Conservation (phyloP, 2,329 filamentous ascomycete species). For the Penicillium capsulatum region DNA sequence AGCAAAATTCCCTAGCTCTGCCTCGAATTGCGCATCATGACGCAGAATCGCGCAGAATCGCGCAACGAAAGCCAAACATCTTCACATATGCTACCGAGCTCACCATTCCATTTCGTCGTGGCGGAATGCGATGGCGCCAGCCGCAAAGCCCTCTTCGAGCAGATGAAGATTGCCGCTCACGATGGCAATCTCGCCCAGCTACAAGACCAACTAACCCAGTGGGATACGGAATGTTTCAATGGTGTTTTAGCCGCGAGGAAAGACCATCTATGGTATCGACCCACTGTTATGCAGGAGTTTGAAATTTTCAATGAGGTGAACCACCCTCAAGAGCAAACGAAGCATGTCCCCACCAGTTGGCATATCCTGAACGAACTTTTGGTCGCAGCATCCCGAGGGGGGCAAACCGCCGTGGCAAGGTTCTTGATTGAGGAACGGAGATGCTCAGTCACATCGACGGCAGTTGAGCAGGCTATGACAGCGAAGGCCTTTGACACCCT, state of each 20-base stretch:
- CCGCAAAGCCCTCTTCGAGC: not conserved
- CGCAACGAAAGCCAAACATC: no score
- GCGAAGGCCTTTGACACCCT: conserved; percentile 1
- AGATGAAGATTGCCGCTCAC: not conserved
- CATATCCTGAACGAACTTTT: conserved; percentile 1
- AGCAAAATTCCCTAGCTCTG: no score
- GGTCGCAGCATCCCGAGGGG: conserved; percentile 1
- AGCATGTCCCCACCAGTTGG: not conserved
- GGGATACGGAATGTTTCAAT: conserved; percentile 1
- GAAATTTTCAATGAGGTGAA: conserved; percentile 2
- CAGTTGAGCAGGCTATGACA: not conserved
- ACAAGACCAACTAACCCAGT: not conserved
- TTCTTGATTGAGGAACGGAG: conserved; percentile 2
- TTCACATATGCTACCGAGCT: no score
- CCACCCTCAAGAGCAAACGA: not conserved
- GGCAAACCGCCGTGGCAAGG: not conserved
- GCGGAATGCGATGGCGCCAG: no score
- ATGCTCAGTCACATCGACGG: not conserved
- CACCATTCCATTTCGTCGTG: no score
- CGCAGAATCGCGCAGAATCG: no score
- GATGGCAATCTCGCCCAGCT: conserved; percentile 1
- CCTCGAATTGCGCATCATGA: no score
- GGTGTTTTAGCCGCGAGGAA: not conserved
- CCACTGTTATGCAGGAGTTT: not conserved
- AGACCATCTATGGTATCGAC: not conserved